These are phyloP conservation scores for Sutorius eximius DNA, from an alignment of 1,284 basidiomycete species.

Conservation along the genomic window DNA sequence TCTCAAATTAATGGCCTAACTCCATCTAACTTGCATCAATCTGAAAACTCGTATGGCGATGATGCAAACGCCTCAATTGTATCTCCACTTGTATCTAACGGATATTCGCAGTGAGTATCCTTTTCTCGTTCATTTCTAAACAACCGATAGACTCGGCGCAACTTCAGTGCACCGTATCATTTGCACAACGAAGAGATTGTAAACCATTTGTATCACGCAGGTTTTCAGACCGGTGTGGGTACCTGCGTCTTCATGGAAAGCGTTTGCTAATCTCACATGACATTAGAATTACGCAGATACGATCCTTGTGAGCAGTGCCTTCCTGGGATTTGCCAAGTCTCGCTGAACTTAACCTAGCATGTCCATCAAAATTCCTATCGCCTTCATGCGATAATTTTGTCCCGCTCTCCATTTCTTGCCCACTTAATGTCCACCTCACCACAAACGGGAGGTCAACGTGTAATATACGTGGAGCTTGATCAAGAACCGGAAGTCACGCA, in stretches of 20 bases:
- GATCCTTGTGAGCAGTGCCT: slow-evolving; percentile 55
- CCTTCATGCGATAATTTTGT: slow-evolving; percentile 80
- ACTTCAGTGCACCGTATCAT: slow-evolving; percentile 47
- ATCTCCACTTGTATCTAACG: slow-evolving; percentile 32
- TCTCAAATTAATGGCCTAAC: slow-evolving; percentile 25
- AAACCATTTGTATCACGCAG: slow-evolving; percentile 71
- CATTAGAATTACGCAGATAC: slow-evolving; percentile 78
- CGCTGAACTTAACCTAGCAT: slow-evolving; percentile 49
- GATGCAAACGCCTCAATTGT: slow-evolving; percentile 20
- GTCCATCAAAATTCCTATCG: slow-evolving; percentile 72
- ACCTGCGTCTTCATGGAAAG: slow-evolving; percentile 7
- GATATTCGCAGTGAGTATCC: slow-evolving; percentile 46
- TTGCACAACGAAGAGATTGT: slow-evolving; percentile 71
- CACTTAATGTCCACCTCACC: slow-evolving; percentile 80
- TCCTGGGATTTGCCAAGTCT: slow-evolving; percentile 12
- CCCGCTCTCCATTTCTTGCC: slow-evolving; percentile 81
- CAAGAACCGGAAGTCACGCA: slow-evolving; percentile 79
- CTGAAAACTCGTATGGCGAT: slow-evolving; percentile 24
- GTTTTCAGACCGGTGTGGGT: slow-evolving; percentile 78
- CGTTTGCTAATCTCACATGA: slow-evolving; percentile 13
- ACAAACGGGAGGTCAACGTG: slow-evolving; percentile 57
- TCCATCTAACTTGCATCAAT: slow-evolving; percentile 15
- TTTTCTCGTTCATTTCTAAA: not conserved
- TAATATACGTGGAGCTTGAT: slow-evolving; percentile 73
- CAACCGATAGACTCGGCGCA: slow-evolving; percentile 14